Percentiles rank a stretch among this genome's conserved stretches.
Conservation (phyloP, 2,329 filamentous ascomycete genomes). For the Fusarium mexicanum region DNA sequence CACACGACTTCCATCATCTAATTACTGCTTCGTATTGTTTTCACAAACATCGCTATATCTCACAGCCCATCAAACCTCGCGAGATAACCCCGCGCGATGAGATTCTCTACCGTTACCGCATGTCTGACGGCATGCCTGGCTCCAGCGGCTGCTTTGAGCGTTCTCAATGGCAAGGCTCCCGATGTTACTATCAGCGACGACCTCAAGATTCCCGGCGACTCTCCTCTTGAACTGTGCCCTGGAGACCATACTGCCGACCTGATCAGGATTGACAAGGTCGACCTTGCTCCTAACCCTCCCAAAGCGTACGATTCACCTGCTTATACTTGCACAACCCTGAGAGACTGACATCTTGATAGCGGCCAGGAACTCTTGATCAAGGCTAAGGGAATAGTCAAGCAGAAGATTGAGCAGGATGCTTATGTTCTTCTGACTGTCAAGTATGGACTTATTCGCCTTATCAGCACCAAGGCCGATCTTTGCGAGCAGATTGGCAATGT, state of each 20-base stretch:
- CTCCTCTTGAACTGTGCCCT: constrained; percentile 82
- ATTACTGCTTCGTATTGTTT: constrained; percentile 5
- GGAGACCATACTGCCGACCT: constrained; percentile 74
- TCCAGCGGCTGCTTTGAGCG: constrained; percentile 57
- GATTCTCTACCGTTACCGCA: constrained; percentile 54
- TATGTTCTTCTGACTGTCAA: constrained; percentile 88
- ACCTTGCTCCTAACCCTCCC: constrained; percentile 88
- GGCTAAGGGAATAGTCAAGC: constrained; percentile 77
- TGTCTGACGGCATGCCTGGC: constrained; percentile 58
- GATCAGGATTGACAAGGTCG: constrained; percentile 79
- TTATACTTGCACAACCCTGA: background rate
- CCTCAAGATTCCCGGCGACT: constrained; percentile 81
- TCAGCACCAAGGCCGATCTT: constrained; percentile 82
- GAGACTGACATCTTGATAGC: constrained; percentile 59
- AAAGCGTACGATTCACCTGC: constrained; percentile 70
- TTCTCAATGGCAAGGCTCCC: constrained; percentile 48
- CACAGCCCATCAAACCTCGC: background rate
- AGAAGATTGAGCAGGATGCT: constrained; percentile 80
- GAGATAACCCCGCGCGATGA: constrained; percentile 43
- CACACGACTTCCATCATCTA: constrained; percentile 18
- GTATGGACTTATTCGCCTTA: constrained; percentile 90
- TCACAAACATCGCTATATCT: background rate
- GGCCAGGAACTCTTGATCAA: constrained; percentile 81
- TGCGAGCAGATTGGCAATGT: constrained; percentile 92
- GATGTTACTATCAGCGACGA: constrained; percentile 58